A percentile compares a stretch with the other conserved stretches of the same genome.
Conservation (phyloP, 345 rosid species). For the Citrus unshiu region DNA sequence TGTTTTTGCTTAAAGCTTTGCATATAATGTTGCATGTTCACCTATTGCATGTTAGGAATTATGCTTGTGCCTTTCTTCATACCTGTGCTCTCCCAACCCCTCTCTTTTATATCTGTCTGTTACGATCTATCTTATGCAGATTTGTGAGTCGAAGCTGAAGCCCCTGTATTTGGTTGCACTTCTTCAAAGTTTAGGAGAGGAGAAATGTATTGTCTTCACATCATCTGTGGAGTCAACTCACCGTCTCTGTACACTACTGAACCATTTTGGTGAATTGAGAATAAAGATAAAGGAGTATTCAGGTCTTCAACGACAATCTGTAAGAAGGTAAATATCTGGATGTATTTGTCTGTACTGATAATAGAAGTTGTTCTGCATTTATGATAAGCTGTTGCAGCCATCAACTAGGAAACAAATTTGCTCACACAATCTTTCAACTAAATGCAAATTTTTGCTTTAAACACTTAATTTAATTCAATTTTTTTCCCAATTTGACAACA, state of each 20-base stretch:
- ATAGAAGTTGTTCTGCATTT: background rate
- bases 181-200: slow-evolving; percentile 64
- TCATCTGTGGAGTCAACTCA: slow-evolving; percentile 88
- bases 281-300: slow-evolving; percentile 87
- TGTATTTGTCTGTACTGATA: slow-evolving; percentile 3
- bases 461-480: background rate
- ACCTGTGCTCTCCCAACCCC: background rate
- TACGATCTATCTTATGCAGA: slow-evolving; percentile 32
- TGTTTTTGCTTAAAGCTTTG: background rate
- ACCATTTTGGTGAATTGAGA: slow-evolving; percentile 65
- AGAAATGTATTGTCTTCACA: slow-evolving; percentile 84
- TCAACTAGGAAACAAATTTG: background rate
- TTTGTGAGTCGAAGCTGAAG: slow-evolving; percentile 72
- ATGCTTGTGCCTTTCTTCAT: background rate
- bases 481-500: background rate
- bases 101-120: background rate
- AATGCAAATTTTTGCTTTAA: background rate
- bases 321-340: slow-evolving; percentile 56
- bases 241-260: slow-evolving; percentile 72
- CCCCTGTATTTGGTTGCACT: slow-evolving; percentile 77
- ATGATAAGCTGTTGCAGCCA: background rate
- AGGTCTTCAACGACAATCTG: slow-evolving; percentile 70
- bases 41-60: background rate
- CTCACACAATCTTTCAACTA: background rate
- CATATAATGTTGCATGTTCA: background rate